Conservation (phyloP, 441 rosid genomes). For the Eutrema salsugineum region DNA sequence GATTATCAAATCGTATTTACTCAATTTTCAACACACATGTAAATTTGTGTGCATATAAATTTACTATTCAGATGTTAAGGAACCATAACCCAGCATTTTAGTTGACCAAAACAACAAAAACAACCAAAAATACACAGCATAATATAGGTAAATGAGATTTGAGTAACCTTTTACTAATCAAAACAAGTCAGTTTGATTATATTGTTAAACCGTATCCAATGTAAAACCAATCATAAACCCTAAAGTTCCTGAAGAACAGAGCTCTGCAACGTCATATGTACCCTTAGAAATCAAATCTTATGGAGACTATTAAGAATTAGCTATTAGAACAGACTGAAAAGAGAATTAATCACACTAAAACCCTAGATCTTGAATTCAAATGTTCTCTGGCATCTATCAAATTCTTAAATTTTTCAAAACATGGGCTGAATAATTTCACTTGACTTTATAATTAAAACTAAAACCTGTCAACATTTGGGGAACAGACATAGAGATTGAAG, state of each 20-base stretch:
- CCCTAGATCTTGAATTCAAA: constrained; percentile 11
- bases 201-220: background rate
- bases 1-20: background rate
- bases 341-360: background rate
- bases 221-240: background rate
- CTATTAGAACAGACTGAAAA: background rate
- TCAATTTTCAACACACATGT: background rate
- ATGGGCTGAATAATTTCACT: background rate
- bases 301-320: background rate
- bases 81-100: background rate
- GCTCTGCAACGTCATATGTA: background rate
- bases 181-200: background rate
- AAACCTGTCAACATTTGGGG: background rate
- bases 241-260: background rate
- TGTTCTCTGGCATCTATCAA: background rate
- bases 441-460: background rate
- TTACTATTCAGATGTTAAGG: background rate
- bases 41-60: too few relatives aligned
- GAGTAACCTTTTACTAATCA: background rate
- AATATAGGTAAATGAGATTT: background rate
- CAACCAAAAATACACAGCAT: too few relatives aligned
- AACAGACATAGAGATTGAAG: background rate
- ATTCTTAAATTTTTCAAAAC: background rate
- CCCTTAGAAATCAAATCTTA: background rate
- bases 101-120: too few relatives aligned